Base-by-base conservation (phyloP, 2,329 filamentous ascomycete species). In the Plenodomus tracheiphilus region DNA sequence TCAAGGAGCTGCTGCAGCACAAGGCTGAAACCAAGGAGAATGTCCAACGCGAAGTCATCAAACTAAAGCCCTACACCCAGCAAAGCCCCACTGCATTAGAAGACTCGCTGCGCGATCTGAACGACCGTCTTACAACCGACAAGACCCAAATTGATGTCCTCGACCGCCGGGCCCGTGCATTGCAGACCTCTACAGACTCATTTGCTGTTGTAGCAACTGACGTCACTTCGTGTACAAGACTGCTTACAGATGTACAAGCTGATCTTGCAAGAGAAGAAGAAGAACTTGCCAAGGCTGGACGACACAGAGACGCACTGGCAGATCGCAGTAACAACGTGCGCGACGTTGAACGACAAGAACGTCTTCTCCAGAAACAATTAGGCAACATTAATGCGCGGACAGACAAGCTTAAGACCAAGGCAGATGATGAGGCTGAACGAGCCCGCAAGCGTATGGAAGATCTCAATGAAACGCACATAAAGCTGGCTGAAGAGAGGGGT, bases 231-330 rank as follows among this genome's bases (percentile, higher is more conserved):
- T 95, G 92, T 66, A 91, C 91, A 64, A 93, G 93, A 65, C 81
- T 97, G 11, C 83, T 97, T 3, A 90, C 94, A 46, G 93, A 97
- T 61, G 89, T 97, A 17, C 81, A 88, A 2, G 76, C 79, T n/a
- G 94, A 97, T 69, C 75, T 99, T 4, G 78, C 85, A 39, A 95
- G 93, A 70, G 93, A 97, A 73, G 93, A 97, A 39, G 92, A 97
- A 49, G 92, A 96, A 71, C 84, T 89, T 60, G 82, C 85, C 8
- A 85, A 88, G 53, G 93, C 92, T 47, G 81, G 86, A 9, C 85
- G 86, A 66, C 93, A 97, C 68, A 82, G 88, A 46, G 94, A 99
- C 59, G 89, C 90, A 2, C 83, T 99, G 4, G 87, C 89, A 2
- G 92, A 97, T 69, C 84, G 91, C 49, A 88, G 88, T 40, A 95